phyloP scores from a whole-genome alignment of 1,139 yeast genomes.

The Pichia sp. region DNA sequence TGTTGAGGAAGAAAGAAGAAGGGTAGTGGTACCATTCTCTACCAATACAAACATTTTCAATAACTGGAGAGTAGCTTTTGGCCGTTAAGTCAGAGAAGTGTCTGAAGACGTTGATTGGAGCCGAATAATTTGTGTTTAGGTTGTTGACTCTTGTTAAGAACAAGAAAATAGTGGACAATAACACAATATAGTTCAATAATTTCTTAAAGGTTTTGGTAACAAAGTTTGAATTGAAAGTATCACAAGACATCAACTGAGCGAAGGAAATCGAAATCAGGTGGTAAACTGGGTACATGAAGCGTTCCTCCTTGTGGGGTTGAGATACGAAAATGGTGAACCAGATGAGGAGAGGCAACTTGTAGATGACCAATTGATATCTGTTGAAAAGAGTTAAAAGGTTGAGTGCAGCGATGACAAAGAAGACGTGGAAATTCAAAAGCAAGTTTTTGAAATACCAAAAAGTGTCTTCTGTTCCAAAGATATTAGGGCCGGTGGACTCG shows the following conservation, averaged over 20 bases:
- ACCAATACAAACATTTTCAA: slow-evolving; percentile 71
- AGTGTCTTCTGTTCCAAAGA: slow-evolving; percentile 87
- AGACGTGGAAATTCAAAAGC: slow-evolving; percentile 65
- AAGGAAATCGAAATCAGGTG: slow-evolving; percentile 64
- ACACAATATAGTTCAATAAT: slow-evolving; percentile 11
- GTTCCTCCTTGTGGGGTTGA: slow-evolving; percentile 92
- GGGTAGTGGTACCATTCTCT: slow-evolving; percentile 96
- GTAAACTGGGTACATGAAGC: slow-evolving; percentile 84
- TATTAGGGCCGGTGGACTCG: slow-evolving; percentile 77
- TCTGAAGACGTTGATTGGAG: slow-evolving; percentile 50
- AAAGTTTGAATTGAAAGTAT: slow-evolving; percentile 9
- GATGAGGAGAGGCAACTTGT: slow-evolving; percentile 43
- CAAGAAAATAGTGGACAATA: slow-evolving; percentile 5
- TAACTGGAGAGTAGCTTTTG: slow-evolving; percentile 15
- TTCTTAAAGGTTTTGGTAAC: slow-evolving; percentile 12
- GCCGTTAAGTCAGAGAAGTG: slow-evolving; percentile 26
- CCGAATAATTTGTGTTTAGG: slow-evolving; percentile 53
- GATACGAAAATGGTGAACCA: slow-evolving; percentile 66
- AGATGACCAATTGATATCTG: slow-evolving; percentile 27
- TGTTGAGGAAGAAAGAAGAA: slow-evolving; percentile 69
- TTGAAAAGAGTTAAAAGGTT: slow-evolving; percentile 17
- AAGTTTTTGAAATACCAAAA: slow-evolving; percentile 68
- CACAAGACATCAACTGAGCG: slow-evolving; percentile 41
- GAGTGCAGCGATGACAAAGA: slow-evolving; percentile 43
- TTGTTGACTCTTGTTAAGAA: slow-evolving; percentile 39